Base-by-base conservation (phyloP, 768 basidiomycete species). In the Chalciporus pseudorubinellus region DNA sequence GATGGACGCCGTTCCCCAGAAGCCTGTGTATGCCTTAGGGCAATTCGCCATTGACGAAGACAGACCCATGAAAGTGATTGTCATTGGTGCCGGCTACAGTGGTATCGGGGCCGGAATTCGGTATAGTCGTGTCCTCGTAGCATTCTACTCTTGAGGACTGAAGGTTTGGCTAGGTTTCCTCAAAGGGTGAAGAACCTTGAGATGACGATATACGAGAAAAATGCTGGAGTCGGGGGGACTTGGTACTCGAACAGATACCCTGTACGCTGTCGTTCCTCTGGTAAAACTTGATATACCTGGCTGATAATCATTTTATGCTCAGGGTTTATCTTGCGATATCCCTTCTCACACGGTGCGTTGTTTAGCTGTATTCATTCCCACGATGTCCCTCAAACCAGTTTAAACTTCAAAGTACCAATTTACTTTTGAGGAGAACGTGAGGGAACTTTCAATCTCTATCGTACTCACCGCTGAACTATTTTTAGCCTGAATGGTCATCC, bases 241-340 rank as follows among this genome's bases (percentile, higher is more conserved):
- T 87, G 84, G 84, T 78, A 71, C 56, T 65, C 69, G 9, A 84
- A 83, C 51, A 73, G 63, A 50, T 83, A 83, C 60, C 80, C 81
- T 5, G 79, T 79, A 43, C 60, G 39, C 45, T 13, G 26, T 26
- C 26, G 5, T 26, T 26, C n/a, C n/a, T n/a, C 26, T 26, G 26
- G 7, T 6, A 26, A 6, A 9, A 26, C 26, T 26, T 7, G 26
- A 9, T 26, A 26, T 9, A 9, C 26, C 26, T 2, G 26, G 26
- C 26, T 26, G 1, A 26, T 26, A 26, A 3, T 26, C 26, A 6
- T 7, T 26, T 9, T 9, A 26, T 9, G 26, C 26, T 26, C 26
- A 81, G 72, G 81, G 82, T 9, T 61, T 83, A 10, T 75, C 78
- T n/a, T 85, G 84, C 57, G 84, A 84, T 59, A 75, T 84, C 19